phyloP scores from a whole-genome alignment of 1,139 yeast species.

The Taphrina betulina region DNA sequence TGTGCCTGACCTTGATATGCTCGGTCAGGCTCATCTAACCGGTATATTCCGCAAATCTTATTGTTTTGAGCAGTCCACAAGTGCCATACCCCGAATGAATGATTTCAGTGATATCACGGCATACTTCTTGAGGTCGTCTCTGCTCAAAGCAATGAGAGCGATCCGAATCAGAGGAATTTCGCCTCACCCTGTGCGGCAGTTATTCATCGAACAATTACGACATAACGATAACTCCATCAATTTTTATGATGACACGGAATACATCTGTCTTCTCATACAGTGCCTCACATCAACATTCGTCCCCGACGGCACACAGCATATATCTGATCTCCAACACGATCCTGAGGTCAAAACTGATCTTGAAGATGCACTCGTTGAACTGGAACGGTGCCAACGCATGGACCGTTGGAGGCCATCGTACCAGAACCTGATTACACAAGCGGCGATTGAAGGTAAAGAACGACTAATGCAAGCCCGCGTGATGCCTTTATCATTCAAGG shows the following conservation, averaged over 20 bases:
- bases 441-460: slow-evolving; percentile 52
- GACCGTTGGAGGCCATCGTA: slow-evolving; percentile 86
- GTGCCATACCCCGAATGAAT: slow-evolving; percentile 67
- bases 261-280: slow-evolving; percentile 59
- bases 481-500: slow-evolving; percentile 54
- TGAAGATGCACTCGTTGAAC: slow-evolving; percentile 55
- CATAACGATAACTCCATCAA: slow-evolving; percentile 86
- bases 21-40: slow-evolving; percentile 72
- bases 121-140: slow-evolving; percentile 67
- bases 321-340: slow-evolving; percentile 42
- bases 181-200: slow-evolving; percentile 63
- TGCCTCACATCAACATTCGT: slow-evolving; percentile 48
- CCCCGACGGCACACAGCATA: slow-evolving; percentile 25
- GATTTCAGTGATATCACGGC: slow-evolving; percentile 68
- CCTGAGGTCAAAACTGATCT: slow-evolving; percentile 44
- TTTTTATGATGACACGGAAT: slow-evolving; percentile 69
- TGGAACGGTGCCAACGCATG: slow-evolving; percentile 71
- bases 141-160: slow-evolving; percentile 61
- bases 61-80: slow-evolving; percentile 63
- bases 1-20: slow-evolving; percentile 57
- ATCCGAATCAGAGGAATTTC: slow-evolving; percentile 61
- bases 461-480: slow-evolving; percentile 61
- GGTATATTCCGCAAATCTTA: slow-evolving; percentile 66
- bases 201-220: slow-evolving; percentile 68
- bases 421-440: slow-evolving; percentile 57